Base-by-base conservation (phyloP, 768 basidiomycete genomes). In the Mycena rosella region DNA sequence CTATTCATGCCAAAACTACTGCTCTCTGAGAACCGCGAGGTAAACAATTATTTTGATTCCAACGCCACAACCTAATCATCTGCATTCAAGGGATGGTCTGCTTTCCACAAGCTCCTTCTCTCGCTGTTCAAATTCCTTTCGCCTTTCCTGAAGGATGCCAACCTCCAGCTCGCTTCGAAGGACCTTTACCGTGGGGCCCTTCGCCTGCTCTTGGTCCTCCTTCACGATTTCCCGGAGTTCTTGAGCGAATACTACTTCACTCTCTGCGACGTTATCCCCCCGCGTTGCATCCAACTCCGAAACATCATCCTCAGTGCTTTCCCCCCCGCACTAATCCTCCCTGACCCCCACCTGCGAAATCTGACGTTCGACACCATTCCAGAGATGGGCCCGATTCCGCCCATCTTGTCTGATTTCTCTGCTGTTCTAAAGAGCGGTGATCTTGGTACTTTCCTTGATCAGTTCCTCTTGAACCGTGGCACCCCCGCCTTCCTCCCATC, bases 161-260 rank as follows among this genome's bases (percentile, higher is more conserved):
- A 94, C 71, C 86, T 99, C 47, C 89, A 92, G 70, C 85, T 87
- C 26, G 90, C 96, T 6, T 91, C 93, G 24, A 87, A 93, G 47
- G 92, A 95, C 69, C 87, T 99, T 47, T 98, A 96, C 83, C 90
- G 94, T 47, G 98, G 96, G 24, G 88, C 96, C 24, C 84, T 98
- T 51, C 90, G 96, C 38, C 86, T 99, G 32, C 89, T 99, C 53
- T 87, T 99, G 52, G 96, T 99, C 64, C 91, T 99, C 57, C 89
- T 99, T 22, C 96, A 99, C 79, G 98, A 99, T 80, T 99, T 99
- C 85, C 98, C 98, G 56, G 98, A 98, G 68, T 99, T 99, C 85
- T 85, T 99, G 68, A 95, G 92, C 78, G 96, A 96, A 82, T 96
- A 96, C 78, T 97, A 98, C 80, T 96, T 97, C 82, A 92, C 95